Base-by-base conservation (phyloP, 768 basidiomycete species). In the Tylopilus rubrobrunneus region DNA sequence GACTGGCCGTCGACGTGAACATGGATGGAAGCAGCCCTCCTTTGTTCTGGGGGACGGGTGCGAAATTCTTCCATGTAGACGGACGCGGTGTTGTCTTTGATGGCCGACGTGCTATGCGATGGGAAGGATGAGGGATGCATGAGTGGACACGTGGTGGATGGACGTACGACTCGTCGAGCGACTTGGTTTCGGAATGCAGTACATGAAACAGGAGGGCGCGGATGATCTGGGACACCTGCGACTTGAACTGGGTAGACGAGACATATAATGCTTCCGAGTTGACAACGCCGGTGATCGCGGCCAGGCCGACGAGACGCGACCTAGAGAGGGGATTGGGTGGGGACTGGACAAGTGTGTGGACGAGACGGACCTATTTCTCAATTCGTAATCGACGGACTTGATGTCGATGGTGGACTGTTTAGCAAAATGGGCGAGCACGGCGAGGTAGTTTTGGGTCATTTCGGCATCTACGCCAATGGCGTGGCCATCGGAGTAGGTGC, bases 11-110 rank as follows among this genome's bases (percentile, higher is more conserved):
- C 88, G 15, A 93, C 71, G 66, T 96, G 93, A 9, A 87, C 73
- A 65, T 95, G 93, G 14, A 97, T 87, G 2, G 93, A 96, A 5
- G 89, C 87, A 1, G 94, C 93, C 29, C 90, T 82, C 50, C 94
- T 76, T 67, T 95, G 89, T 14, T 84, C 74, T 3, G 84, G 74
- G 11, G 94, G 92, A 51, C 88, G 78, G 5, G 85, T 84, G 34
- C 91, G 82, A 61, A 94, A 96, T 65, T 95, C 92, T 12, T 83
- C 82, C 60, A 95, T 74, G 67, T 90, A 94, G 2, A 86, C 82
- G 1, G 92, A 92, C 3, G 76, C 78, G 1, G 90, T 79, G 39
- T 85, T 78, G 46, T 86, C 84, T 65, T 85, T 87, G 54, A 90
- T 79, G 23, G 74, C 75, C 15, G 72, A 70, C 34, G 83, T 77